These are phyloP conservation scores for Vitis rotundifolia DNA, from an alignment of 164 flowering plant species.

Conservation along the genomic window DNA sequence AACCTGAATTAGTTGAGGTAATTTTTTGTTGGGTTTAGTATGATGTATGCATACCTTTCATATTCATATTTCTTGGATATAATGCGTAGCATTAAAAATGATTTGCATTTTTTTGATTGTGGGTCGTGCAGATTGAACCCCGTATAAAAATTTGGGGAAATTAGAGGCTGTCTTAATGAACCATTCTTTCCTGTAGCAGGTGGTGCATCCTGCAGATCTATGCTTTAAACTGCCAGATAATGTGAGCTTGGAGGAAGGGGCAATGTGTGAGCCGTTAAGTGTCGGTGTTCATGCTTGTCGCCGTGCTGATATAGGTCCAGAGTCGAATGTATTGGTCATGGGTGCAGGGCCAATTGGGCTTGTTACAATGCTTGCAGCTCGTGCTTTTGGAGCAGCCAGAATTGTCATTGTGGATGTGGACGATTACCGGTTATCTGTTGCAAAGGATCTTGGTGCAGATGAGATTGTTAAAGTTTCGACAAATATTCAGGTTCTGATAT, in stretches of 20 bases:
- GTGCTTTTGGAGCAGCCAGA: slow-evolving; percentile 85
- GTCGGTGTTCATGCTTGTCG: slow-evolving; percentile 96
- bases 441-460: slow-evolving; percentile 84
- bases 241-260: slow-evolving; percentile 98
- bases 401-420: slow-evolving; percentile 84
- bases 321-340: slow-evolving; percentile 76
- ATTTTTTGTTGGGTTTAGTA: no score
- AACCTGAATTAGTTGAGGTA: no score
- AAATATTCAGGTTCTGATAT: slow-evolving; percentile 45
- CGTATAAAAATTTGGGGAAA: neutral
- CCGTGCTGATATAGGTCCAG: slow-evolving; percentile 79
- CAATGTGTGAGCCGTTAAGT: slow-evolving; percentile 98
- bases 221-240: slow-evolving; percentile 91
- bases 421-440: slow-evolving; percentile 75
- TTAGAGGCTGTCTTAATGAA: neutral
- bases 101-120: no score
- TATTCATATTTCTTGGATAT: neutral
- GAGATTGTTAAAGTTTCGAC: slow-evolving; percentile 71
- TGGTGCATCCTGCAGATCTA: slow-evolving; percentile 88
- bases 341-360: slow-evolving; percentile 99
- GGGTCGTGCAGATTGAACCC: no score
- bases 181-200: slow-evolving; percentile 32
- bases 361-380: slow-evolving; percentile 80
- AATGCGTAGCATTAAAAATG: neutral
- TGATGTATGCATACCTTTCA: no score